These are phyloP conservation scores for Vigna unguiculata DNA, from an alignment of 306 rosid genomes.

Conservation along the genomic window DNA sequence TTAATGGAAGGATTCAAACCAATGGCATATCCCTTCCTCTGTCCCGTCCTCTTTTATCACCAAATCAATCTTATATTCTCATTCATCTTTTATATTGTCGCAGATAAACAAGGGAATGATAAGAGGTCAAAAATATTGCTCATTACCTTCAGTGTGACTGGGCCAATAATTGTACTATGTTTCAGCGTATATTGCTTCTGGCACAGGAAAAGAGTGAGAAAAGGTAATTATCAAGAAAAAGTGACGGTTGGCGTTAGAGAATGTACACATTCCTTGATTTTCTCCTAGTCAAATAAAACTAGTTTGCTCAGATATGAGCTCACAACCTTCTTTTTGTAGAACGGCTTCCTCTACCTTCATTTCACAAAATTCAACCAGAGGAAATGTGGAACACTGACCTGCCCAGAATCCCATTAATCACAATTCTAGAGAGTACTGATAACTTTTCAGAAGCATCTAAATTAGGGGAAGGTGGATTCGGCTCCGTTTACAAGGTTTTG, in stretches of 20 bases:
- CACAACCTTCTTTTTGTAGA: not conserved
- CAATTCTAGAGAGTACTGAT: slow-evolving; percentile 6
- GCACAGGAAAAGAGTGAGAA: not conserved
- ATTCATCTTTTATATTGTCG: not conserved
- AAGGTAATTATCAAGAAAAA: not conserved
- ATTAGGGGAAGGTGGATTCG: slow-evolving; percentile 5
- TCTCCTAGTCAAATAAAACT: not conserved
- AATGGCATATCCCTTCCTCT: too few species aligned
- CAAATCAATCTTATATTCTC: not conserved
- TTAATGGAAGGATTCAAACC: too few species aligned
- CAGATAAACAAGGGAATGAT: not conserved
- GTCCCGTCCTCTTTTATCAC: too few species aligned
- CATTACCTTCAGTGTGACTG: slow-evolving; percentile 18
- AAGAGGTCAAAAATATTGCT: not conserved
- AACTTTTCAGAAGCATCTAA: slow-evolving; percentile 12
- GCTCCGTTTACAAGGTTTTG: slow-evolving; percentile 59
- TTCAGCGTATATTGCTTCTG: not conserved
- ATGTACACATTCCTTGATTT: not conserved
- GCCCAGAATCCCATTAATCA: slow-evolving; percentile 6
- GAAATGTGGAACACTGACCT: slow-evolving; percentile 2
- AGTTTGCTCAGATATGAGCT: not conserved
- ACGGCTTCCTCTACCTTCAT: not conserved
- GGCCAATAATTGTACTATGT: slow-evolving; percentile 1
- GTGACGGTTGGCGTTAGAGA: too few species aligned
- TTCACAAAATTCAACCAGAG: not conserved